Conservation (phyloP, 2,329 filamentous ascomycete genomes). For the Aspergillus ochraceus region DNA sequence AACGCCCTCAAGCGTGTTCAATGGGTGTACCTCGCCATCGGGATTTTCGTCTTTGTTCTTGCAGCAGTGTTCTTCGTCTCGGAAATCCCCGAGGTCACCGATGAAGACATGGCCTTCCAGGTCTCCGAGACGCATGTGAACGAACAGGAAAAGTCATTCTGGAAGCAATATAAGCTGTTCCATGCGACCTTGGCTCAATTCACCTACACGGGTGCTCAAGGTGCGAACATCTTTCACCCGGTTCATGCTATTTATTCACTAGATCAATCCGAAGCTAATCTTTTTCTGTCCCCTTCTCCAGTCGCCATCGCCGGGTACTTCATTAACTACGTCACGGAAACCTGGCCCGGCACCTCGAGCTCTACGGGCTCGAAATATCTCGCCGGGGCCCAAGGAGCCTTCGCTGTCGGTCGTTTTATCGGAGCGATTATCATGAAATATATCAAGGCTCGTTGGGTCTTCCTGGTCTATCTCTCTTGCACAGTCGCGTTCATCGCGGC, state of each 20-base stretch:
- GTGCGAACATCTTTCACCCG: conserved; percentile 23
- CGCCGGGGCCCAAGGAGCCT: conserved; percentile 71
- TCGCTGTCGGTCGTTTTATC: conserved; percentile 70
- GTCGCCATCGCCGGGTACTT: conserved; percentile 60
- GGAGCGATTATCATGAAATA: conserved; percentile 67
- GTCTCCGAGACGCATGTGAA: conserved; percentile 56
- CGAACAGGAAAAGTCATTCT: conserved; percentile 60
- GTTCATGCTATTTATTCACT: not conserved
- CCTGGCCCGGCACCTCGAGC: conserved; percentile 55
- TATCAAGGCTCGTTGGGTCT: conserved; percentile 66
- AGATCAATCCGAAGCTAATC: conserved; percentile 4
- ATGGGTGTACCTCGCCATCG: conserved; percentile 80
- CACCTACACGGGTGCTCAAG: conserved; percentile 77
- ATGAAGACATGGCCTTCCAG: conserved; percentile 67
- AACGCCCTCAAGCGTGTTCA: conserved; percentile 67
- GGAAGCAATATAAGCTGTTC: conserved; percentile 73
- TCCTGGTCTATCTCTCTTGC: conserved; percentile 65
- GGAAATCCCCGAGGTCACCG: conserved; percentile 70
- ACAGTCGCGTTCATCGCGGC: conserved; percentile 62
- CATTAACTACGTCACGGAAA: conserved; percentile 71
- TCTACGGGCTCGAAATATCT: conserved; percentile 66
- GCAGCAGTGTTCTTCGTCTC: conserved; percentile 67
- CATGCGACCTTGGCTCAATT: conserved; percentile 76
- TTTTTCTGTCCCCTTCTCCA: conserved; percentile 19
- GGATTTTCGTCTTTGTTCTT: conserved; percentile 67